These are phyloP conservation scores for Kalmanozyma brasiliensis DNA, from an alignment of 1,284 basidiomycete species.

Conservation along the genomic window DNA sequence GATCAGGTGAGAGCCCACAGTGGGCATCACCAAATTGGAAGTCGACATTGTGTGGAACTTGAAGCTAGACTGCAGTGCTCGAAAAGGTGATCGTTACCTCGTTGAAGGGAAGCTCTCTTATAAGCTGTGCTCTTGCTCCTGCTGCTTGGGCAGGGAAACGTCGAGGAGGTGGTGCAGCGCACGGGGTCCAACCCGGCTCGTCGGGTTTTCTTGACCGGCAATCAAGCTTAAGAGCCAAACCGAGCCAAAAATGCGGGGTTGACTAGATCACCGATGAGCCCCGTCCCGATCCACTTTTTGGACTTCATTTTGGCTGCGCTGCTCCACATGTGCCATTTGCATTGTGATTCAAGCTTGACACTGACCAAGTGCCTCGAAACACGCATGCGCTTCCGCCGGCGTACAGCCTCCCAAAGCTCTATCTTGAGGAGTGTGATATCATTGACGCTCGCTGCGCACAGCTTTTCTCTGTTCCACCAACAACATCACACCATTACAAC, in stretches of 20 bases:
- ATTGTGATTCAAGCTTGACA: not conserved
- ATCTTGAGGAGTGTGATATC: conserved; percentile 4
- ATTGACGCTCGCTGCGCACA: not conserved
- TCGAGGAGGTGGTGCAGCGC: not conserved
- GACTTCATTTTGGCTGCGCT: no score
- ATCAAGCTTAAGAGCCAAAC: not conserved
- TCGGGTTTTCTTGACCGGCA: conserved; percentile 27
- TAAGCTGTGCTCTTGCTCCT: no score
- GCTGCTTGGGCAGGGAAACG: not conserved
- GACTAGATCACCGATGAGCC: not conserved
- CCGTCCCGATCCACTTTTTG: no score
- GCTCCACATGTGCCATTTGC: no score
- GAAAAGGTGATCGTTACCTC: no score
- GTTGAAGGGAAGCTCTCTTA: no score
- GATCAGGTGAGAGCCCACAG: conserved; percentile 55
- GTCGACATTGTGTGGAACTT: conserved; percentile 16
- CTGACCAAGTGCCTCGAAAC: conserved; percentile 2
- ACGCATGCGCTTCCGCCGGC: not conserved
- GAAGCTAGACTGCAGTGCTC: not conserved
- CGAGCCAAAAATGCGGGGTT: conserved; percentile 22
- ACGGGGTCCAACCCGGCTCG: conserved; percentile 14
- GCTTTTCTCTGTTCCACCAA: not conserved
- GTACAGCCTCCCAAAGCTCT: conserved; percentile 7
- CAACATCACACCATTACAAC: not conserved
- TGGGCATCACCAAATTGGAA: conserved; percentile 32